Conservation (phyloP, 108 stramenopile species). For the Aurantiochytrium sp. region DNA sequence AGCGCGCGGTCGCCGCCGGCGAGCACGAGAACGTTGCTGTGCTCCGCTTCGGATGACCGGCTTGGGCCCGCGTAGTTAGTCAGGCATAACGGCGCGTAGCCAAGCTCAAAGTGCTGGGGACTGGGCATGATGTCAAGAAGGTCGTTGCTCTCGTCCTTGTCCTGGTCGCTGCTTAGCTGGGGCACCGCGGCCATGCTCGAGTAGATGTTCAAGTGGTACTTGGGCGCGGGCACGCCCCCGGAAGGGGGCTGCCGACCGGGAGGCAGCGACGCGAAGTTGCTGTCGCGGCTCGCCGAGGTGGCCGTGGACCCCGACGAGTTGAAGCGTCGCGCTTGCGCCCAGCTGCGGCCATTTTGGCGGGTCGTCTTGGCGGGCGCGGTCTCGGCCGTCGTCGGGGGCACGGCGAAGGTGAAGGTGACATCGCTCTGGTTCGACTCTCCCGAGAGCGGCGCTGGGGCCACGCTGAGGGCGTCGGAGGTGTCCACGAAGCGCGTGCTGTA, state of each 20-base stretch:
- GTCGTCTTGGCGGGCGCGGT: neutral
- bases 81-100: neutral
- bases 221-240: neutral
- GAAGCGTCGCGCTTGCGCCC: neutral
- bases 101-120: neutral
- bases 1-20: neutral
- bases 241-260: neutral
- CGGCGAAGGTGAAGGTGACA: no score
- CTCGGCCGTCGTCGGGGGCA: neutral
- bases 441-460: no score
- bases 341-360: no score
- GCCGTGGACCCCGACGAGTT: neutral
- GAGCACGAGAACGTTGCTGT: neutral
- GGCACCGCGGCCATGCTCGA: neutral
- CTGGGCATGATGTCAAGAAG: neutral
- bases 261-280: no score
- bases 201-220: neutral
- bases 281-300: neutral
- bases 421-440: no score
- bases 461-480: no score
- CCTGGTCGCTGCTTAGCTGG: no score
- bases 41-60: neutral
- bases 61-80: neutral
- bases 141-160: neutral
- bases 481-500: neutral